These are phyloP conservation scores for Protostelium mycophagum DNA, from an alignment of 78 protist species.

Conservation along the genomic window DNA sequence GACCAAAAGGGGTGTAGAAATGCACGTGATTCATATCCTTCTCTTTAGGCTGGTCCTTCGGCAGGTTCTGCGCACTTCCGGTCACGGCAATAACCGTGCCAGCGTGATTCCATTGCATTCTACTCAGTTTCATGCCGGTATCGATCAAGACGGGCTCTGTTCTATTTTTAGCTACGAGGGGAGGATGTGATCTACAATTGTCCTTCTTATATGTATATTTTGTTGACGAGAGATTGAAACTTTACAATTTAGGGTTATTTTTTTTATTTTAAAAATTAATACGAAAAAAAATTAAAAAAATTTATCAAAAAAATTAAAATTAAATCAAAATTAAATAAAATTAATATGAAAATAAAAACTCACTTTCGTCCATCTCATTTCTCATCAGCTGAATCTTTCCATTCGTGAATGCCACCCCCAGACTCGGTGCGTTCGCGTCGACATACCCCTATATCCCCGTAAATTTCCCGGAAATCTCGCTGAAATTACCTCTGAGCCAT, in stretches of 20 bases:
- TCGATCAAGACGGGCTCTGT: conserved; percentile 61
- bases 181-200: too few species aligned
- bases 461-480: too few species aligned
- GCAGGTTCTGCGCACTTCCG: conserved; percentile 6
- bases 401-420: conserved; percentile 30
- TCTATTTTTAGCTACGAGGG: neutral
- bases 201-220: too few species aligned
- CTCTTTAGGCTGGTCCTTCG: neutral
- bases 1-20: conserved; percentile 72
- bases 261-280: too few species aligned
- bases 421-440: neutral
- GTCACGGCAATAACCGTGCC: conserved; percentile 76
- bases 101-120: conserved; percentile 52
- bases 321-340: too few species aligned
- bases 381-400: conserved; percentile 74
- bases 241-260: too few species aligned
- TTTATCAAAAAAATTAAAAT: too few species aligned
- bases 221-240: too few species aligned
- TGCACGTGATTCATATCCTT: conserved; percentile 20
- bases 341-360: neutral
- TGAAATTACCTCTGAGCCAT: conserved; percentile 40
- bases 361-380: conserved; percentile 33
- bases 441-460: too few species aligned
- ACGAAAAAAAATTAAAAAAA: too few species aligned
- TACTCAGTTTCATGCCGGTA: conserved; percentile 46